Evolutionary conservation across 495 filamentous ascomycete genomes (phyloP).

Genomic region (Neurospora sp.): DNA sequence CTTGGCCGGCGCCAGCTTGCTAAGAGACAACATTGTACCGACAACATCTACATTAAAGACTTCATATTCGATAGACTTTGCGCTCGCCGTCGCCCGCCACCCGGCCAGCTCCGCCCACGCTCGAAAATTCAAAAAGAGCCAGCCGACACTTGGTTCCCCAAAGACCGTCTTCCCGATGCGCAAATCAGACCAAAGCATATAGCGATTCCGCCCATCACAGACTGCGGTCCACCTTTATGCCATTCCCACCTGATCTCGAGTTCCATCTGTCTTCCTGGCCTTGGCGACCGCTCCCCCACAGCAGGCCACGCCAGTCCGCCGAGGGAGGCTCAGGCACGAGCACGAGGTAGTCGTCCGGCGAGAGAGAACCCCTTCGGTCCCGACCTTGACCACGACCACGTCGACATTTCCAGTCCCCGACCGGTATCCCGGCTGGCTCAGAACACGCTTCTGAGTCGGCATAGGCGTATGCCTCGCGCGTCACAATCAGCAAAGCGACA

Average conservation of each 20-base stretch:
- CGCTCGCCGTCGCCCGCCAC: neutral
- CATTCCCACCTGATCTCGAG: neutral
- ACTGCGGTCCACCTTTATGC: neutral
- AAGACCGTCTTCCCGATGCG: neutral
- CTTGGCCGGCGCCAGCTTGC: neutral
- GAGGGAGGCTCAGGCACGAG: neutral
- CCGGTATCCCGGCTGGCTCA: constrained; percentile 32
- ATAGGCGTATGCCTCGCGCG: constrained; percentile 61
- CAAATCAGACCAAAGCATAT: neutral
- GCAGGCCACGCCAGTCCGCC: neutral
- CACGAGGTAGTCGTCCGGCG: neutral
- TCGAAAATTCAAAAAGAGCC: neutral
- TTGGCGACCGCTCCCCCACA: neutral
- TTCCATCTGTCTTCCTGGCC: neutral
- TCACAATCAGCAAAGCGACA: constrained; percentile 57
- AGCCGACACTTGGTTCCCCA: neutral
- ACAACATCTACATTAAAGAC: neutral
- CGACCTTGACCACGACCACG: neutral
- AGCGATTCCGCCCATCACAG: neutral
- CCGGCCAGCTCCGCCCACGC: neutral
- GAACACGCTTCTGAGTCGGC: constrained; percentile 41
- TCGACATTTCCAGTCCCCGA: constrained; percentile 1
- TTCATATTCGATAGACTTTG: neutral
- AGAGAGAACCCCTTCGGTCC: neutral
- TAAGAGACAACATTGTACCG: neutral